These are phyloP conservation scores for Saccharomyces pastorianus DNA, from an alignment of 1,139 yeast species.

Conservation along the genomic window DNA sequence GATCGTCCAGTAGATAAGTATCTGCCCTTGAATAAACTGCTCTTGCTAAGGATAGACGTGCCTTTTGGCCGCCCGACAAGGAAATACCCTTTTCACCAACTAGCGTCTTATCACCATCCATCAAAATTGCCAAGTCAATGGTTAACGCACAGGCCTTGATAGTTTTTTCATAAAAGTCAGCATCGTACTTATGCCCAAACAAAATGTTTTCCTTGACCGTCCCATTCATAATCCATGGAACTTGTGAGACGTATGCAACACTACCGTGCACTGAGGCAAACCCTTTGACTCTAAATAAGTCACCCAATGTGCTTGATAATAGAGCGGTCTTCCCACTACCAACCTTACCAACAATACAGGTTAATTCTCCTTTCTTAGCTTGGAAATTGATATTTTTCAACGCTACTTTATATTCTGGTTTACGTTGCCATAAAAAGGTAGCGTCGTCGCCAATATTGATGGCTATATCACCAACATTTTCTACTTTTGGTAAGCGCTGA, in stretches of 20 bases:
- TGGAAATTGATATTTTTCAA: constrained; percentile 58
- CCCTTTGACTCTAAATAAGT: constrained; percentile 73
- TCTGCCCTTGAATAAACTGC: constrained; percentile 95
- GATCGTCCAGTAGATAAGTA: constrained; percentile 81
- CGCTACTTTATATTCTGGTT: constrained; percentile 71
- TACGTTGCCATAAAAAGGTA: constrained; percentile 82
- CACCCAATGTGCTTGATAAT: constrained; percentile 78
- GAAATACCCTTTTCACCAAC: constrained; percentile 98
- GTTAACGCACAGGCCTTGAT: constrained; percentile 81
- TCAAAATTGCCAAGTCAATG: constrained; percentile 69
- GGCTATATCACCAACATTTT: constrained; percentile 56
- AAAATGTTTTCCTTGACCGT: constrained; percentile 84
- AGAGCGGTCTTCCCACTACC: constrained; percentile 91
- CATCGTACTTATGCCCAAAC: constrained; percentile 81
- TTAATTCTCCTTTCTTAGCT: constrained; percentile 72
- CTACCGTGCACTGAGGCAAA: constrained; percentile 65
- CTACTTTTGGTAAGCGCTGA: constrained; percentile 45
- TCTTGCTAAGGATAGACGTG: constrained; percentile 84
- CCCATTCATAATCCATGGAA: constrained; percentile 96
- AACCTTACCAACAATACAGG: constrained; percentile 86
- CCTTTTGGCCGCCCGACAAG: constrained; percentile 94
- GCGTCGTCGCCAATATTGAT: constrained; percentile 58
- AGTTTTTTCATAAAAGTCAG: constrained; percentile 69
- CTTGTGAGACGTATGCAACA: constrained; percentile 86
- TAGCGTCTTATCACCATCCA: constrained; percentile 82